A percentile compares a stretch with the other conserved stretches of the same genome.
Evolutionary conservation across 331 rosid species (phyloP).

Genomic region (Dryas integrifolia): DNA sequence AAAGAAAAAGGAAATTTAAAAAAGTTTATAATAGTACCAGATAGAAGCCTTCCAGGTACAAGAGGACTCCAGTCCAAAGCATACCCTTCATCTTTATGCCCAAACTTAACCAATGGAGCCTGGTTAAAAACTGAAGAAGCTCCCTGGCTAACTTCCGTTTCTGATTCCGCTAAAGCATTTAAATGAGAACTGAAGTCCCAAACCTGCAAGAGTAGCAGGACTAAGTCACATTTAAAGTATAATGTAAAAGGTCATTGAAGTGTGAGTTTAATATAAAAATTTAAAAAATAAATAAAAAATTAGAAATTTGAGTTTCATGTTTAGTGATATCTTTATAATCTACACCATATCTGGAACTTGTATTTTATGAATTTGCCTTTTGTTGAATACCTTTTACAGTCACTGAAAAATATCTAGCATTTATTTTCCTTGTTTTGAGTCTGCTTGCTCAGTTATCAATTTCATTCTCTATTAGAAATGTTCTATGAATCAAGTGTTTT

Average conservation of each 20-base stretch:
- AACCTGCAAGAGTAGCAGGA: constrained; percentile 42
- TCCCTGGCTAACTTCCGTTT: constrained; percentile 63
- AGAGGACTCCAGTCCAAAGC: constrained; percentile 91
- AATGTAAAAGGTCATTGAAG: not conserved
- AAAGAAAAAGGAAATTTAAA: not conserved
- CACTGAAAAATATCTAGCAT: not conserved
- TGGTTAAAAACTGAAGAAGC: constrained; percentile 63
- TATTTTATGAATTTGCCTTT: not conserved
- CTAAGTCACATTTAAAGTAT: not conserved
- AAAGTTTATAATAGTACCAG: constrained; percentile 47
- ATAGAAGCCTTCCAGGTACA: constrained; percentile 71
- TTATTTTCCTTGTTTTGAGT: not conserved
- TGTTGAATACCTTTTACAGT: not conserved
- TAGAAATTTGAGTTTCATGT: not conserved
- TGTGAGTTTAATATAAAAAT: not conserved
- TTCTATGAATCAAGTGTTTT: not conserved
- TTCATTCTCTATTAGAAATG: not conserved
- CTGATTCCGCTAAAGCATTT: constrained; percentile 70
- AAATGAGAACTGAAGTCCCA: constrained; percentile 91
- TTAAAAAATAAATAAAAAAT: not conserved
- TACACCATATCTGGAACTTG: not conserved
- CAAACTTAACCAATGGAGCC: constrained; percentile 55
- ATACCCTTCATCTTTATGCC: constrained; percentile 88
- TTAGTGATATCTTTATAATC: too few species aligned
- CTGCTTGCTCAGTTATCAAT: not conserved